Percentiles rank a stretch among this genome's conserved stretches.
Evolutionary conservation across 768 basidiomycete species (phyloP).

Genomic region (Austroboletus eburneus): DNA sequence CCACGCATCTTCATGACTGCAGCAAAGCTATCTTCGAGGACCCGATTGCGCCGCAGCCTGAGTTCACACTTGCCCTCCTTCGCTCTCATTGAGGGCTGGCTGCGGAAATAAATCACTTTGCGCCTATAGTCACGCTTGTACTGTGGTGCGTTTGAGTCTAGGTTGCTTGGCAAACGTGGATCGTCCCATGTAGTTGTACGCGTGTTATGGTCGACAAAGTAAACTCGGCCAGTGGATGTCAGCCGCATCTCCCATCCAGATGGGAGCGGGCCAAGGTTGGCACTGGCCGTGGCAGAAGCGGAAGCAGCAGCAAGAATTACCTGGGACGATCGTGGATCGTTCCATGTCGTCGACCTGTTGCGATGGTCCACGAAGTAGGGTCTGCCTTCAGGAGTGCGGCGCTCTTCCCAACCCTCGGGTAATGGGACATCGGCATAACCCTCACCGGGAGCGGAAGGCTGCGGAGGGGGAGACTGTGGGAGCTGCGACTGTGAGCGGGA

Average conservation of each 20-base stretch:
- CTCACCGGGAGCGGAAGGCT: conserved; percentile 28
- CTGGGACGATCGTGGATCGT: conserved; percentile 67
- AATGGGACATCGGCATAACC: conserved; percentile 62
- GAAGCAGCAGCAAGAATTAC: conserved; percentile 44
- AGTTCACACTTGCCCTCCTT: conserved; percentile 82
- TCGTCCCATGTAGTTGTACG: conserved; percentile 93
- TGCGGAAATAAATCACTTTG: conserved; percentile 90
- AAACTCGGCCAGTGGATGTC: conserved; percentile 78
- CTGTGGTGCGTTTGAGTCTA: conserved; percentile 89
- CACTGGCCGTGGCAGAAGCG: conserved; percentile 41
- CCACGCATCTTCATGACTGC: conserved; percentile 80
- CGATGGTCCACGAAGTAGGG: conserved; percentile 75
- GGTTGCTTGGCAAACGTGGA: conserved; percentile 74
- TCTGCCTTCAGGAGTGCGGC: conserved; percentile 83
- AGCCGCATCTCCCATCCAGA: conserved; percentile 95
- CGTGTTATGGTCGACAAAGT: conserved; percentile 91
- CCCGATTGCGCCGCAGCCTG: conserved; percentile 73
- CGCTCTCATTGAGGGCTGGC: conserved; percentile 79
- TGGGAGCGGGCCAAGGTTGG: conserved; percentile 77
- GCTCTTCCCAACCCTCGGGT: conserved; percentile 90
- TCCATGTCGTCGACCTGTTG: conserved; percentile 86
- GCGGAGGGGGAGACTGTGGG: conserved; percentile 28
- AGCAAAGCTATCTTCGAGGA: conserved; percentile 84
- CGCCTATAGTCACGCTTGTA: conserved; percentile 92
- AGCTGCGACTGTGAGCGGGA: conserved; percentile 16